Percentiles rank a stretch among this genome's conserved stretches.
These are phyloP conservation scores for Fusarium drepaniforme DNA, from an alignment of 2,329 filamentous ascomycete genomes.

Conservation along the genomic window DNA sequence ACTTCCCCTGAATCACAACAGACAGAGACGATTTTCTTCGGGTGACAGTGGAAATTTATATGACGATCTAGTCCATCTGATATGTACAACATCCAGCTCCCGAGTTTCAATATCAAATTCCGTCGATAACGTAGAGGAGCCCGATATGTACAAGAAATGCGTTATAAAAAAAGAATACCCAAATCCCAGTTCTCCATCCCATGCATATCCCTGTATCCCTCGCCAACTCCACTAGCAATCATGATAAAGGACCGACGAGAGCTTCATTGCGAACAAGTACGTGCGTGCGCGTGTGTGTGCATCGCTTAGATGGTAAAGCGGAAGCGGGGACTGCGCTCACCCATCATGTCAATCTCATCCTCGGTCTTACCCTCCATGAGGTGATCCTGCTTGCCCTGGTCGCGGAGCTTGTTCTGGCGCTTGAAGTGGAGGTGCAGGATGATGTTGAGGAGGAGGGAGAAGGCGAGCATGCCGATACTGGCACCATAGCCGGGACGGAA, in stretches of 20 bases:
- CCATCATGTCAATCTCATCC: constrained; percentile 56
- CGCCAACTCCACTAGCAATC: constrained; percentile 1
- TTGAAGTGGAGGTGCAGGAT: constrained; percentile 46
- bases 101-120: constrained; percentile 8
- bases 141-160: neutral
- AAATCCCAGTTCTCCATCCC: constrained; percentile 5
- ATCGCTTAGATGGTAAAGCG: constrained; percentile 38
- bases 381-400: constrained; percentile 53
- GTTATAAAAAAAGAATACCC: constrained; percentile 2
- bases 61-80: constrained; percentile 1
- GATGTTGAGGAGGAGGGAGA: constrained; percentile 47
- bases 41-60: neutral
- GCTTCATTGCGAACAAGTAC: neutral
- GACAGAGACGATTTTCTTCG: neutral
- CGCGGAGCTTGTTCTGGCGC: constrained; percentile 51
- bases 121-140: constrained; percentile 6
- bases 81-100: constrained; percentile 3
- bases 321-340: constrained; percentile 54
- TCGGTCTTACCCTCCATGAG: constrained; percentile 55
- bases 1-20: neutral
- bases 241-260: constrained; percentile 4
- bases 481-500: constrained; percentile 65
- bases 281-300: neutral
- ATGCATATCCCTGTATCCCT: neutral
- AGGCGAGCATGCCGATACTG: constrained; percentile 60